Conservation (phyloP, 2,329 filamentous ascomycete species). For the Fusarium sp. region DNA sequence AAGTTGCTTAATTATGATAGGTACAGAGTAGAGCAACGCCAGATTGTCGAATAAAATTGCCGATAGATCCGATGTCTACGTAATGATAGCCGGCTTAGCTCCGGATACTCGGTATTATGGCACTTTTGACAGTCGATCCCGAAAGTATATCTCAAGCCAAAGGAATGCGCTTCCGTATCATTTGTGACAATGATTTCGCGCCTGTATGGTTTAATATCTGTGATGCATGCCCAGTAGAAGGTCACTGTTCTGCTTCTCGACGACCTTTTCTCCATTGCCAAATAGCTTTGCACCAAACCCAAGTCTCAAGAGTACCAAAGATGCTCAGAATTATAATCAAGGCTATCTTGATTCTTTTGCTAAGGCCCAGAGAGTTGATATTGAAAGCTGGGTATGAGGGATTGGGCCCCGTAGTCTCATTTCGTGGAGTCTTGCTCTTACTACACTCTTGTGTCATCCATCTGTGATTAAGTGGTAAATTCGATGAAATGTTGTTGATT, state of each 20-base stretch:
- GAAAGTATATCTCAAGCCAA: neutral
- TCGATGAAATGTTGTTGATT: neutral
- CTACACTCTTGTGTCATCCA: neutral
- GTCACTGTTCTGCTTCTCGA: neutral
- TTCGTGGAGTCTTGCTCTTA: neutral
- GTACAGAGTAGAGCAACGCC: neutral
- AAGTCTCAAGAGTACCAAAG: conserved; percentile 49
- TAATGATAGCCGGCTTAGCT: neutral
- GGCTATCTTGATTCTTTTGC: conserved; percentile 43
- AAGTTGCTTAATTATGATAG: no score
- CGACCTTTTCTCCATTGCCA: conserved; percentile 43
- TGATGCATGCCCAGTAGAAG: neutral
- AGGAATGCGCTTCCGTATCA: neutral
- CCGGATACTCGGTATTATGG: neutral
- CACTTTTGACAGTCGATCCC: neutral
- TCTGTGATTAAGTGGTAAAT: rapidly evolving
- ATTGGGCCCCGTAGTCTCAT: neutral
- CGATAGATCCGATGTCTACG: neutral
- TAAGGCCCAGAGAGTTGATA: conserved; percentile 43
- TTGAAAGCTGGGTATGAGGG: conserved; percentile 40
- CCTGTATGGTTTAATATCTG: neutral
- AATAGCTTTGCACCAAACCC: conserved; percentile 47
- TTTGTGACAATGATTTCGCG: neutral
- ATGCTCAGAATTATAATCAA: conserved; percentile 43
- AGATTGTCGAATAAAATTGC: neutral